Evolutionary conservation across 1,284 basidiomycete species (phyloP).

Genomic region (Ganoderma lucidum): DNA sequence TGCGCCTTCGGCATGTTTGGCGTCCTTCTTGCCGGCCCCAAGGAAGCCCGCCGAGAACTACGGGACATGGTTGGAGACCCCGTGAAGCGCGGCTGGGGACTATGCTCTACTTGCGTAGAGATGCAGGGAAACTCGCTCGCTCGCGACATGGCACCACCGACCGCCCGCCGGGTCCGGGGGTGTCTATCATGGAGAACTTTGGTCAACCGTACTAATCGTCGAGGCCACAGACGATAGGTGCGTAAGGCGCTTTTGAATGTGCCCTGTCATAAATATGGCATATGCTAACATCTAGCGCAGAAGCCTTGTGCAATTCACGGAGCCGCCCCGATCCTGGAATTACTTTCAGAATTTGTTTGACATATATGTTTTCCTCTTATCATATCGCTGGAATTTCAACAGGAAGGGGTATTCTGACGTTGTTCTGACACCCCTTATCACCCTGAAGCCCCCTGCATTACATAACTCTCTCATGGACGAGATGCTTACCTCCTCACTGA

Average conservation of each 20-base stretch:
- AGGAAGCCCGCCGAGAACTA: slow-evolving; percentile 49
- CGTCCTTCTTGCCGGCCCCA: slow-evolving; percentile 51
- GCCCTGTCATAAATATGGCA: background rate
- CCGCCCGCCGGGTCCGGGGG: slow-evolving; percentile 30
- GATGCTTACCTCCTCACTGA: slow-evolving; percentile 15
- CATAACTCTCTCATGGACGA: slow-evolving; percentile 21
- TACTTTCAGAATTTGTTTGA: slow-evolving; percentile 17
- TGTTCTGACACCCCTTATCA: slow-evolving; percentile 10
- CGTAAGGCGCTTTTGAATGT: slow-evolving; percentile 21
- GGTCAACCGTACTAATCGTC: slow-evolving; percentile 55
- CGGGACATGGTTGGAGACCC: slow-evolving; percentile 55
- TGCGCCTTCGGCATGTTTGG: slow-evolving; percentile 57
- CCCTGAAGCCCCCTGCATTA: slow-evolving; percentile 12
- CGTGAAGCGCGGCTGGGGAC: slow-evolving; percentile 44
- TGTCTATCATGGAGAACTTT: slow-evolving; percentile 55
- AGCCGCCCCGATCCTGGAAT: slow-evolving; percentile 52
- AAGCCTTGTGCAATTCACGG: slow-evolving; percentile 46
- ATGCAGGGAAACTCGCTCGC: slow-evolving; percentile 49
- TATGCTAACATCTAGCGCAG: slow-evolving; percentile 33
- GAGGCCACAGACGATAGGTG: slow-evolving; percentile 54
- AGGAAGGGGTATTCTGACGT: slow-evolving; percentile 47
- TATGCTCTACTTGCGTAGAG: slow-evolving; percentile 42
- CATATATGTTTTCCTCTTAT: background rate
- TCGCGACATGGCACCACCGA: slow-evolving; percentile 47
- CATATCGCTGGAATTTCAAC: background rate